Conservation (phyloP, 1,284 basidiomycete species). For the Trichosporon faecale region DNA sequence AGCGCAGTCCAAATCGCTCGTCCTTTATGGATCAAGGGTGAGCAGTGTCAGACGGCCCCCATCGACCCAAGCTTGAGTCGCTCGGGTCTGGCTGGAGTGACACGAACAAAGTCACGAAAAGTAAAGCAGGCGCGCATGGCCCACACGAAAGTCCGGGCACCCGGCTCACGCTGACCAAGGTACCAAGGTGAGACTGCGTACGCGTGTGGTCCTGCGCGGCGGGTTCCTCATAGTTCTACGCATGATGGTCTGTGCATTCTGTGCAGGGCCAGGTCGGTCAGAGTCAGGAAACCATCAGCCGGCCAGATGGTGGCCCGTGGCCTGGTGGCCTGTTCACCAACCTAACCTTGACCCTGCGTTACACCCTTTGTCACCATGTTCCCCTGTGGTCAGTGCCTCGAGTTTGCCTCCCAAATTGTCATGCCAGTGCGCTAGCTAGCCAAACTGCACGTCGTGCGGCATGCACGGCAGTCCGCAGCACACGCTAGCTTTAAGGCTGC, state of each 20-base stretch:
- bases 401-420: constrained; percentile 8
- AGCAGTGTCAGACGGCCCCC: background rate
- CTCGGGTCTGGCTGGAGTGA: background rate
- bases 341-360: background rate
- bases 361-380: background rate
- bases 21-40: constrained; percentile 3
- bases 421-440: background rate
- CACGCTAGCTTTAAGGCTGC: background rate
- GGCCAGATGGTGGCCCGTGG: background rate
- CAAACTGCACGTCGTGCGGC: background rate
- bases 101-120: background rate
- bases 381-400: constrained; percentile 1
- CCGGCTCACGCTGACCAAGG: too few relatives aligned
- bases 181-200: background rate
- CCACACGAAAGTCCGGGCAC: background rate
- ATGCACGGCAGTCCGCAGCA: background rate
- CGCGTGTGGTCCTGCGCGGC: background rate
- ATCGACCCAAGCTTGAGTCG: background rate
- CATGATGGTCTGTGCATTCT: background rate
- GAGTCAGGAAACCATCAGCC: background rate
- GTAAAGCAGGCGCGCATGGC: background rate
- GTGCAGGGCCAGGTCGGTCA: background rate
- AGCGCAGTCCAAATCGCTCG: background rate
- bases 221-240: background rate
- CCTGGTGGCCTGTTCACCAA: background rate